phyloP scores from a whole-genome alignment of 2,329 filamentous ascomycete genomes.

The Lachnellula willkommii region DNA sequence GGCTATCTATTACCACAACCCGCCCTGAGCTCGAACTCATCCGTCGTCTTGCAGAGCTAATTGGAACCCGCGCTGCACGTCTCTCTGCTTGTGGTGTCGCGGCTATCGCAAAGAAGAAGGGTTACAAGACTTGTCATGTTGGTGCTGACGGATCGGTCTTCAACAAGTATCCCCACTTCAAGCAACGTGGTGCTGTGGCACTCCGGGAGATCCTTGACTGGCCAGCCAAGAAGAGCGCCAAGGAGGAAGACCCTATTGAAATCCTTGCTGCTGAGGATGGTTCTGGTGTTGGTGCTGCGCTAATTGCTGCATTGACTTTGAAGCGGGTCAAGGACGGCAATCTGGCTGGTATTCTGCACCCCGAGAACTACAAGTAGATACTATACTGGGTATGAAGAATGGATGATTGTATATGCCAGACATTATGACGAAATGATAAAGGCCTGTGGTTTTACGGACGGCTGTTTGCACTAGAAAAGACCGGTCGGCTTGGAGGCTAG shows the following conservation, averaged over 20 bases:
- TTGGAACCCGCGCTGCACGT: slow-evolving; percentile 88
- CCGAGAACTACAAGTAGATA: slow-evolving; percentile 51
- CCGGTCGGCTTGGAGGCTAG: too few species aligned
- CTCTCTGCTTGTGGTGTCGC: slow-evolving; percentile 92
- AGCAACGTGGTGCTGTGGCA: slow-evolving; percentile 81
- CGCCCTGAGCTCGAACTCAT: slow-evolving; percentile 82
- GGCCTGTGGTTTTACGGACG: too few species aligned
- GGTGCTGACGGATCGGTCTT: slow-evolving; percentile 97
- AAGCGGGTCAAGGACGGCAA: slow-evolving; percentile 61
- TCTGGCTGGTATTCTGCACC: slow-evolving; percentile 58
- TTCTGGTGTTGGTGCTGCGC: slow-evolving; percentile 89
- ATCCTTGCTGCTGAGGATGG: slow-evolving; percentile 90
- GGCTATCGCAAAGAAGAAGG: slow-evolving; percentile 96
- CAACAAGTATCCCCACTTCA: slow-evolving; percentile 99
- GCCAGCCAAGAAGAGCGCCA: slow-evolving; percentile 62
- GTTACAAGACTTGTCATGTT: slow-evolving; percentile 80
- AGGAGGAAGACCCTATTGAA: slow-evolving; percentile 81
- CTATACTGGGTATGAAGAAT: too few species aligned
- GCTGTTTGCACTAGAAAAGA: too few species aligned
- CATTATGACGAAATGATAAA: too few species aligned
- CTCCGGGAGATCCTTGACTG: slow-evolving; percentile 95
- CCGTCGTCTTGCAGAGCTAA: slow-evolving; percentile 84
- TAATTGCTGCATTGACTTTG: slow-evolving; percentile 74
- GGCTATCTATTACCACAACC: slow-evolving; percentile 65
- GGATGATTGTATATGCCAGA: too few species aligned